Base-by-base conservation (phyloP, 257 asterid genomes). In the Linderniella brevidens region DNA sequence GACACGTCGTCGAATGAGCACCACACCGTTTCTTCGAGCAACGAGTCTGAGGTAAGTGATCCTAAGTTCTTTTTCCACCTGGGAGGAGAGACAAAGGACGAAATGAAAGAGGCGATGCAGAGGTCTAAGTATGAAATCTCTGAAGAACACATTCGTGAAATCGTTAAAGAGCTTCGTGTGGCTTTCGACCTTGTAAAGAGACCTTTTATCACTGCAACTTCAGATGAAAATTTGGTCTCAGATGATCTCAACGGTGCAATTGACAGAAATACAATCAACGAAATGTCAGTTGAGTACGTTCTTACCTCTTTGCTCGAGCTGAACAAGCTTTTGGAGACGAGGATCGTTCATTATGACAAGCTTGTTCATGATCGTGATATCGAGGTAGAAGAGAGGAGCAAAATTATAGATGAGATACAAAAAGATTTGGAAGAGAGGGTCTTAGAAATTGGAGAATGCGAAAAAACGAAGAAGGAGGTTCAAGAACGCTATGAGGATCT, bases 31-130 rank as follows among this genome's bases (percentile, higher is more conserved):
- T 76, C 62, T 68, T 58, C 55, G 4, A 71, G 77, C 25, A 68
- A 61, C 8, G 73, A 64, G 38, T 73, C 82, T 55, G 87, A 72
- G 41, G 68, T 68, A n/a, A 69, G 79, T 55, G 90, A 77, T 59
- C 58, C 70, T 18, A 66, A 67, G 40, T 58, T 66, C 52, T 79
- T 50, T 35, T 60, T 56, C 20, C 48, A 62, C 11, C 17, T 60
- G 20, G 65, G 65, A 19, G 64, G 48, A 17, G 71, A 64, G 37
- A 44, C 52, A 16, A 52, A 67, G 56, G 48, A 47, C 47, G 53
- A 57, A 25, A 44, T n/a, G 42, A 54, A 13, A 0, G 59, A 37
- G 49, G 64, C 55, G 39, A 68, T 49, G 40, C 66, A 61, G 52
- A 29, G 46, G 47, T 54, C 32, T 18, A 58, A 58, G 41, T 43